Conservation (phyloP, 1,284 basidiomycete species). For the Thecaphora thlaspeos region DNA sequence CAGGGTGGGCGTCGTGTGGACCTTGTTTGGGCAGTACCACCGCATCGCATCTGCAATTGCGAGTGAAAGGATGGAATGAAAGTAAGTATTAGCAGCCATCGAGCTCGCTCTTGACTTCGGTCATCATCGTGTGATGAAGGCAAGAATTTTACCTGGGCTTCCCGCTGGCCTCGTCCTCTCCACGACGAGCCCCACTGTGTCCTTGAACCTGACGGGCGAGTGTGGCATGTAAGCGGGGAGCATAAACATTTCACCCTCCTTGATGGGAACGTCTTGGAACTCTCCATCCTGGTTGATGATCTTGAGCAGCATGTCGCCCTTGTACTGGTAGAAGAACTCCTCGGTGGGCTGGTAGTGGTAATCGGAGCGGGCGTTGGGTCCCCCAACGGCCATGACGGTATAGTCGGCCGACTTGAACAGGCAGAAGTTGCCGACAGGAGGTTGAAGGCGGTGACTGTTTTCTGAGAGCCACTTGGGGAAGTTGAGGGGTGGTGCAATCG, state of each 20-base stretch:
- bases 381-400: slow-evolving; percentile 56
- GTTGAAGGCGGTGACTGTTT: slow-evolving; percentile 53
- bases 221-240: slow-evolving; percentile 89
- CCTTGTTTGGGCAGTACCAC: slow-evolving; percentile 81
- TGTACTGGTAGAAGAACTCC: slow-evolving; percentile 56
- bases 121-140: no score
- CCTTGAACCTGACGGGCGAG: slow-evolving; percentile 83
- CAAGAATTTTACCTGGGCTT: no score
- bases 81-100: no score
- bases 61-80: no score
- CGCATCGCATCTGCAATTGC: slow-evolving; percentile 89
- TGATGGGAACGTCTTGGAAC: slow-evolving; percentile 83
- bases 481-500: slow-evolving; percentile 53
- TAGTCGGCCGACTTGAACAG: slow-evolving; percentile 49
- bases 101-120: no score
- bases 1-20: slow-evolving; percentile 68
- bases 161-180: slow-evolving; percentile 77
- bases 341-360: slow-evolving; percentile 54
- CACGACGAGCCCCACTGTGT: slow-evolving; percentile 91
- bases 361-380: slow-evolving; percentile 52
- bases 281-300: slow-evolving; percentile 76
- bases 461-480: slow-evolving; percentile 57
- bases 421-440: slow-evolving; percentile 58
- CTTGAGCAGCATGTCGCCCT: slow-evolving; percentile 74
- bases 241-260: slow-evolving; percentile 94